Evolutionary conservation across 2,329 filamentous ascomycete species (phyloP), one percentile per base, ranked within the genome.

Genomic region (Blastomyces gilchristii): DNA sequence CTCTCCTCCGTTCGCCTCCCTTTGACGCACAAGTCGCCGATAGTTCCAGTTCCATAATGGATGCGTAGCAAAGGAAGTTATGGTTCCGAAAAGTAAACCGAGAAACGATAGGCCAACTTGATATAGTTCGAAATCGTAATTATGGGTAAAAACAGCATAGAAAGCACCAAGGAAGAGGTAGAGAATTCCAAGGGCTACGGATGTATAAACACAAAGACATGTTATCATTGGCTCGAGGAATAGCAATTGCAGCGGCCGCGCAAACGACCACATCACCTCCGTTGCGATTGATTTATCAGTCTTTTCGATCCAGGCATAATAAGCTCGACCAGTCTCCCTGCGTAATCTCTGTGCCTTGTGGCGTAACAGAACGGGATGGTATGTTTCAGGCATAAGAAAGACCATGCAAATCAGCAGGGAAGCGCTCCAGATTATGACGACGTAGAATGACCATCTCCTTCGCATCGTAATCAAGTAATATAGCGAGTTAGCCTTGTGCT

Each of bases 321-420:
- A 93, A 62, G 85, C 80, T 67, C 93, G 87, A 14, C 87, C 87
- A 0, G 88, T 93, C 63, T 87, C 83, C 69, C 84, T 82, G 52
- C 90, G 84, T 43, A 89, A 72, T 61, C 78, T 78, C 61, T 78
- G 78, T 2, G 90, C 90, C 72, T 92, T 92, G 58, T 81, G 80
- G 43, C 85, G 82, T 50, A 94, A 79, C 54, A 91, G 75, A 22
- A 92, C 83, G 2, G 86, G 85, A 67, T 87, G 87, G 73, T 91
- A 94, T 4, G 90, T 94, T 77, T 95, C 90, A 8, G 90, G 90
- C 5, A 93, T 88, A 54, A 90, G 79, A 41, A 89, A 71, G 25
- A 85, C 72, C 63, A 94, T 85, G 64, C 83, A 75, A 4, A 80
- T 69, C 63, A 88, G 78, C 70, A 89, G 76, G 8, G 79, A 73